Percentiles rank a stretch among this genome's conserved stretches.
Conservation (phyloP, 306 rosid genomes). For the Arachis hypogaea region DNA sequence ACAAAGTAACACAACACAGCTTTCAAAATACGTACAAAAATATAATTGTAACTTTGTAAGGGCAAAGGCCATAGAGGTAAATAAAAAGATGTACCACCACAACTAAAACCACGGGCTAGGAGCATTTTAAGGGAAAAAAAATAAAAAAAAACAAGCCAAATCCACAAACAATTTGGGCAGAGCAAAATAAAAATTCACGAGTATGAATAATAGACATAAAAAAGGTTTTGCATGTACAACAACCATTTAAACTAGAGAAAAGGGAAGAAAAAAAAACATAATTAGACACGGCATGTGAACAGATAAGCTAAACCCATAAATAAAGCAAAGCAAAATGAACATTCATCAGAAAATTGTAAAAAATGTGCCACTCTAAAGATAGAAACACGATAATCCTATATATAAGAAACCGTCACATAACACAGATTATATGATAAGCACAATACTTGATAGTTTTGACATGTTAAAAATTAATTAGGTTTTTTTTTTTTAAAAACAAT, state of each 20-base stretch:
- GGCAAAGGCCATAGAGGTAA: background rate
- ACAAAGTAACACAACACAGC: background rate
- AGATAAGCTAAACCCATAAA: background rate
- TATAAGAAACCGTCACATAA: background rate
- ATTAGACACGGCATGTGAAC: background rate
- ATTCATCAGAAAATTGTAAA: background rate
- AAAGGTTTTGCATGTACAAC: background rate
- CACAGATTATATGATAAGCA: background rate
- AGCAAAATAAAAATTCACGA: background rate
- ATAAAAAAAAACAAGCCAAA: background rate
- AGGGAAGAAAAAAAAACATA: no score
- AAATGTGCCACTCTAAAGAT: no score
- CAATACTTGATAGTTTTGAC: background rate
- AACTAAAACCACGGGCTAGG: background rate
- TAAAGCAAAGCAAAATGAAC: background rate
- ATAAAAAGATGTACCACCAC: background rate
- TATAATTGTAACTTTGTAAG: background rate
- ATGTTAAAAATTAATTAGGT: background rate
- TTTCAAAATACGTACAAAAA: background rate
- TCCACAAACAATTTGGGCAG: background rate
- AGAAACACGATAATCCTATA: background rate
- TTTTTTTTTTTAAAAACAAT: no score
- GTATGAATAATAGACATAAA: no score
- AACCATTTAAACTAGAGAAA: no score
- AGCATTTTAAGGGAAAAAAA: background rate